phyloP scores from a whole-genome alignment of 768 basidiomycete species.

The Psilocybe sp. region DNA sequence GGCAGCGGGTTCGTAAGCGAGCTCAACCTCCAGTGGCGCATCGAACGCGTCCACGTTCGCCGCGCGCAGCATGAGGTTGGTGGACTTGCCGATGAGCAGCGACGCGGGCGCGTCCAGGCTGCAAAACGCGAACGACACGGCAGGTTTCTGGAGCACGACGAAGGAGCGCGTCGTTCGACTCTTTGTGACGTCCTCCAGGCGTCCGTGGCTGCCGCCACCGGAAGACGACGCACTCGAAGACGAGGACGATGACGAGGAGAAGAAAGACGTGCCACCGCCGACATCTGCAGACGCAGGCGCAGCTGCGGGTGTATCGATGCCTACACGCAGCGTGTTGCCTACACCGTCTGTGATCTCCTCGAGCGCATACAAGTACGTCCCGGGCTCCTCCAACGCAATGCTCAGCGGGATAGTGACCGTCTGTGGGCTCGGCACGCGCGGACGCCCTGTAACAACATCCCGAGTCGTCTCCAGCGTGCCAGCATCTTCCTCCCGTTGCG shows the following conservation, averaged over 20 bases:
- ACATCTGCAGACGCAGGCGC: constrained; percentile 13
- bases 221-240: too few relatives aligned
- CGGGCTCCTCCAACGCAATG: constrained; percentile 58
- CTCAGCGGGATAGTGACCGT: constrained; percentile 67
- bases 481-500: not conserved
- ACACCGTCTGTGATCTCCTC: constrained; percentile 82
- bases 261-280: too few relatives aligned
- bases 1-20: constrained; percentile 56
- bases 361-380: constrained; percentile 69
- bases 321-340: constrained; percentile 67
- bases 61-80: constrained; percentile 50
- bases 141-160: constrained; percentile 68
- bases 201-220: too few relatives aligned
- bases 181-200: constrained; percentile 21
- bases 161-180: constrained; percentile 57
- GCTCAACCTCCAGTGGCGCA: constrained; percentile 62
- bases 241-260: too few relatives aligned
- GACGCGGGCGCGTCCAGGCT: constrained; percentile 67
- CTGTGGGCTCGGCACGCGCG: constrained; percentile 38
- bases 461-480: constrained; percentile 1
- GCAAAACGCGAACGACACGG: constrained; percentile 71
- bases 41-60: constrained; percentile 58
- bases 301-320: constrained; percentile 24
- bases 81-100: constrained; percentile 69
- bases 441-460: constrained; percentile 1